Percentiles rank a stretch among this genome's conserved stretches.
phyloP scores from a whole-genome alignment of 805 yeast species.

The Suhomyces xylopsoci region DNA sequence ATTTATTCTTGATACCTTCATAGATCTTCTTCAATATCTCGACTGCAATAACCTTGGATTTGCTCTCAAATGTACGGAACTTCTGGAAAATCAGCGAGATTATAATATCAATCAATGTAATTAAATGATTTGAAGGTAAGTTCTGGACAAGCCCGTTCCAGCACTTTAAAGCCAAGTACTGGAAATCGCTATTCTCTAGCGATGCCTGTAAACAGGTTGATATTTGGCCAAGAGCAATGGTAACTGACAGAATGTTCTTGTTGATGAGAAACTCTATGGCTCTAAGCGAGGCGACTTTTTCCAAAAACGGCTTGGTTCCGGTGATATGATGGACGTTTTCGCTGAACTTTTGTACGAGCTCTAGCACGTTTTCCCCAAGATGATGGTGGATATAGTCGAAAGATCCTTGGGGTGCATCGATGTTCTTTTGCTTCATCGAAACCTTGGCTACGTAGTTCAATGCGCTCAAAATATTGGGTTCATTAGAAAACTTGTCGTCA shows the following conservation, averaged over 20 bases:
- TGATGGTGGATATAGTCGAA: slow-evolving; percentile 26
- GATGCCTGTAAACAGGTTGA: slow-evolving; percentile 83
- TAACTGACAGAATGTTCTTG: slow-evolving; percentile 50
- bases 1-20: slow-evolving; percentile 27
- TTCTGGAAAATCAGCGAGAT: slow-evolving; percentile 70
- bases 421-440: slow-evolving; percentile 14
- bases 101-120: slow-evolving; percentile 68
- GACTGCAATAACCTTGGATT: slow-evolving; percentile 50
- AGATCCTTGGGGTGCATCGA: slow-evolving; percentile 1
- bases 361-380: slow-evolving; percentile 47
- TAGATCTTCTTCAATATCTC: slow-evolving; percentile 44
- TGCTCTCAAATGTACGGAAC: slow-evolving; percentile 51
- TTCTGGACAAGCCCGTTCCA: slow-evolving; percentile 61
- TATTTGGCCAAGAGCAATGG: slow-evolving; percentile 72
- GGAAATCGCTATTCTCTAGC: slow-evolving; percentile 59
- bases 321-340: slow-evolving; percentile 72
- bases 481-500: slow-evolving; percentile 26
- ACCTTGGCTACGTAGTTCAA: slow-evolving; percentile 38
- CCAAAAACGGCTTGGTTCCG: slow-evolving; percentile 69
- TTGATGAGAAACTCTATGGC: slow-evolving; percentile 70
- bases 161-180: slow-evolving; percentile 59
- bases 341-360: slow-evolving; percentile 74
- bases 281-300: slow-evolving; percentile 64
- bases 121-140: slow-evolving; percentile 55
- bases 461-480: slow-evolving; percentile 39